phyloP scores from a whole-genome alignment of 495 filamentous ascomycete species.

The Oleoguttula mirabilis region DNA sequence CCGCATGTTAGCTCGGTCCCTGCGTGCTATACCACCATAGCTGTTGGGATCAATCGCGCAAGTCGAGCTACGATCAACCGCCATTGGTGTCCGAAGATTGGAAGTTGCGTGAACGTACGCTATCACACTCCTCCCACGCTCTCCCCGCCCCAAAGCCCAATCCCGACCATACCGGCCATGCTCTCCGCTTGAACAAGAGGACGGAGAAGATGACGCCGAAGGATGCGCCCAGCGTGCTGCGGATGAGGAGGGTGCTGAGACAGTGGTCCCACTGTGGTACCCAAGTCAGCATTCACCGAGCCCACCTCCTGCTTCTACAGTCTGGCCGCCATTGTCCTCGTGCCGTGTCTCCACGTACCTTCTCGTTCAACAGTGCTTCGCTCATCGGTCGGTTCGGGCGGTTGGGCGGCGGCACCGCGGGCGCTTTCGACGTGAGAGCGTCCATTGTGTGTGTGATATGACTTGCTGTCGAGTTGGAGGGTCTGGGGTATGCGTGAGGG shows the following conservation, averaged over 20 bases:
- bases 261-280: slow-evolving; percentile 98
- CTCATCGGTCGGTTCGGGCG: slow-evolving; percentile 66
- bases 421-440: slow-evolving; percentile 40
- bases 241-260: slow-evolving; percentile 90
- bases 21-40: too few species aligned
- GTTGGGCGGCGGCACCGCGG: slow-evolving; percentile 30
- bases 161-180: slow-evolving; percentile 89
- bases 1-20: too few species aligned
- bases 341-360: too few species aligned
- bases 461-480: too few species aligned
- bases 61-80: too few species aligned
- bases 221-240: slow-evolving; percentile 80
- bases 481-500: too few species aligned
- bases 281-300: too few species aligned
- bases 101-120: slow-evolving; percentile 20
- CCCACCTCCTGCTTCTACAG: too few species aligned
- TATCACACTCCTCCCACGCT: slow-evolving; percentile 87
- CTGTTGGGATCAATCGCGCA: too few species aligned
- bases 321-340: too few species aligned
- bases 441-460: slow-evolving; percentile 36
- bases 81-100: too few species aligned
- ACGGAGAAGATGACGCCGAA: slow-evolving; percentile 98
- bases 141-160: slow-evolving; percentile 89
- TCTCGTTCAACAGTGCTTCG: slow-evolving; percentile 89
- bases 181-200: slow-evolving; percentile 89